phyloP scores from a whole-genome alignment of 305 asterid species.

The Monarda citriodora region DNA sequence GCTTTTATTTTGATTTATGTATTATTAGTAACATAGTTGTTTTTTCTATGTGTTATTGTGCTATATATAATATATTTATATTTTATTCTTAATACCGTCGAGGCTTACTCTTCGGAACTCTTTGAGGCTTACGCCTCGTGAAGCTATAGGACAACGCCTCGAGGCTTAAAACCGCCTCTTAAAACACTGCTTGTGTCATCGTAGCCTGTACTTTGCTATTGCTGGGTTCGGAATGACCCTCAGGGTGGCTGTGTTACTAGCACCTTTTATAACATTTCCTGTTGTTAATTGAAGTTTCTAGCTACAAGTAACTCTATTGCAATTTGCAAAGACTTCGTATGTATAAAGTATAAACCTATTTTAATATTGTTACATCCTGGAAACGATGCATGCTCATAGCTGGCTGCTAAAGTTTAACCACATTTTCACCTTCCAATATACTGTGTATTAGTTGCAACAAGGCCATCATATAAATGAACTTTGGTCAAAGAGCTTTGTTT shows the following conservation, averaged over 20 bases:
- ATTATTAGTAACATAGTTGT: no score
- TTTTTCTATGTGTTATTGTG: no score
- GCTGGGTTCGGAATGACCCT: not conserved
- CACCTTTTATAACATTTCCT: not conserved
- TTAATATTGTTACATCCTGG: conserved; percentile 5
- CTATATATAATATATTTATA: no score
- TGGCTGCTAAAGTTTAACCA: not conserved
- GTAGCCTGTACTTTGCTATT: not conserved
- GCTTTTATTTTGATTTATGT: no score
- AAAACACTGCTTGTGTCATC: no score
- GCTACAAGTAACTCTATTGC: not conserved
- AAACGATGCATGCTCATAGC: not conserved
- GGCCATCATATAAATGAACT: not conserved
- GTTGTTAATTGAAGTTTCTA: not conserved
- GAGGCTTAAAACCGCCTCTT: no score
- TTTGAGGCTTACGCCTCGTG: no score
- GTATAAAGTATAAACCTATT: not conserved
- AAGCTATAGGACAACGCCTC: no score
- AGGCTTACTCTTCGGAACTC: no score
- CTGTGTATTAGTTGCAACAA: not conserved
- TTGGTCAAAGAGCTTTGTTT: conserved; percentile 3
- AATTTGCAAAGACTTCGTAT: no score
- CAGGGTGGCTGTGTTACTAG: not conserved
- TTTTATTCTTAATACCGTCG: no score
- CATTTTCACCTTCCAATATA: not conserved